Evolutionary conservation across 108 stramenopile genomes (phyloP).

Genomic region (Hondaea fermentalgiana): DNA sequence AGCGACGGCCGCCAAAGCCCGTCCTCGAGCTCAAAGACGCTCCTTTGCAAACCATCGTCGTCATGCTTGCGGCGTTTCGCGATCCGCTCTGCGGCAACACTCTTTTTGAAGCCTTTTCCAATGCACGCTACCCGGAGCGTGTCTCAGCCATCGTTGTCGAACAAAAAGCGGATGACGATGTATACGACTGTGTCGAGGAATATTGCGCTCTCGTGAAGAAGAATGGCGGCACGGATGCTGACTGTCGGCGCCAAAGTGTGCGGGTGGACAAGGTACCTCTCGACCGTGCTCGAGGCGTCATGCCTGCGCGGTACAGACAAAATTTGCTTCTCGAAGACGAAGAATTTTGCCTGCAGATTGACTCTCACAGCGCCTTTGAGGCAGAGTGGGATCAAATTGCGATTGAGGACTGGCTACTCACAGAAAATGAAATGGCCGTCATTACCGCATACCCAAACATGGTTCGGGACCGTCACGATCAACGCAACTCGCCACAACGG

Average conservation of each 20-base stretch:
- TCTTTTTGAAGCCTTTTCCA: neutral
- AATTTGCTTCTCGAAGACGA: neutral
- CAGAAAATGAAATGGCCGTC: slow-evolving; percentile 4
- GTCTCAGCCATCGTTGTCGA: neutral
- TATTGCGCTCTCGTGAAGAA: neutral
- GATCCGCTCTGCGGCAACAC: slow-evolving; percentile 1
- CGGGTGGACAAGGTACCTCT: neutral
- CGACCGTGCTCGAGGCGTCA: neutral
- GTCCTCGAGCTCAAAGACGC: neutral
- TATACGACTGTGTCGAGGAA: neutral
- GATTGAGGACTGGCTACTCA: neutral
- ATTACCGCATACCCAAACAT: slow-evolving; percentile 15
- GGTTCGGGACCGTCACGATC: neutral
- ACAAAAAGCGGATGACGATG: neutral
- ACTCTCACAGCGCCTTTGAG: slow-evolving; percentile 15
- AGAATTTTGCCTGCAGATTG: slow-evolving; percentile 5
- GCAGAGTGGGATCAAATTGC: neutral
- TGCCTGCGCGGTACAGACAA: slow-evolving; percentile 5
- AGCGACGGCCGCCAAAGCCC: neutral
- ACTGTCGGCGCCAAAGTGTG: neutral
- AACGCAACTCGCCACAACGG: neutral
- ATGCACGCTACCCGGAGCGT: neutral
- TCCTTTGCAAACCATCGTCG: neutral
- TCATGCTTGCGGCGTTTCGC: neutral
- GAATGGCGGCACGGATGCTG: neutral